These are phyloP conservation scores for Candida easanensis DNA, from an alignment of 805 yeast species.

Conservation along the genomic window DNA sequence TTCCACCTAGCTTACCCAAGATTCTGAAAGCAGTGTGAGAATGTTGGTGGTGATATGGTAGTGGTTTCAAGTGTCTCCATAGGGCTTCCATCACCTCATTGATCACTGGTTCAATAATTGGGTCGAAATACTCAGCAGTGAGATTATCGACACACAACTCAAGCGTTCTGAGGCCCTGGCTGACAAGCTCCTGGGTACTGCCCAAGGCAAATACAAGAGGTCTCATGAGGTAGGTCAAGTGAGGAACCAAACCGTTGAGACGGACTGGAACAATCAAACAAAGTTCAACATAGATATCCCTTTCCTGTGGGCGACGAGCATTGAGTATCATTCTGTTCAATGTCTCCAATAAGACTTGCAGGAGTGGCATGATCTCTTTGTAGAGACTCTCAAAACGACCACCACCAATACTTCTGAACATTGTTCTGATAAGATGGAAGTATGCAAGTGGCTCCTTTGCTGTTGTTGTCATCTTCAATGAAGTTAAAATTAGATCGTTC, in stretches of 20 bases:
- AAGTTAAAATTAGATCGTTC: slow-evolving; percentile 75
- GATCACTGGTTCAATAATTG: slow-evolving; percentile 93
- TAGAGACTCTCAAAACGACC: slow-evolving; percentile 92
- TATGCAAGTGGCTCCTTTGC: slow-evolving; percentile 91
- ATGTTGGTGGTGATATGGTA: slow-evolving; percentile 93
- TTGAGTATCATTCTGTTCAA: slow-evolving; percentile 78
- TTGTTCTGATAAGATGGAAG: slow-evolving; percentile 80
- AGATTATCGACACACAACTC: slow-evolving; percentile 95
- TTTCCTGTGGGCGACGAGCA: slow-evolving; percentile 83
- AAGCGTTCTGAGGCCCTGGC: slow-evolving; percentile 91
- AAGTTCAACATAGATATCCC: slow-evolving; percentile 91
- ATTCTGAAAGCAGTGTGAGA: slow-evolving; percentile 93
- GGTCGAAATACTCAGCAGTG: slow-evolving; percentile 96
- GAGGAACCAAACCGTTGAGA: slow-evolving; percentile 90
- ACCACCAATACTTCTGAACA: slow-evolving; percentile 94
- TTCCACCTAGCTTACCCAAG: slow-evolving; percentile 93
- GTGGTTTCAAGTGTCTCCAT: slow-evolving; percentile 86
- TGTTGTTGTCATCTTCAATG: slow-evolving; percentile 73
- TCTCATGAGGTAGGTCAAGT: slow-evolving; percentile 79
- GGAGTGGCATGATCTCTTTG: slow-evolving; percentile 86
- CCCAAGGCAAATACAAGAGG: slow-evolving; percentile 90
- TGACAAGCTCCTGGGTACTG: slow-evolving; percentile 86
- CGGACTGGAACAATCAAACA: slow-evolving; percentile 96
- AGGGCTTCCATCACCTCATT: slow-evolving; percentile 92
- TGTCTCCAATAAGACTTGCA: slow-evolving; percentile 83